A percentile compares a stretch with the other conserved stretches of the same genome.
Evolutionary conservation across 352 stramenopile genomes (phyloP).

Genomic region (Phytophthora europaea): DNA sequence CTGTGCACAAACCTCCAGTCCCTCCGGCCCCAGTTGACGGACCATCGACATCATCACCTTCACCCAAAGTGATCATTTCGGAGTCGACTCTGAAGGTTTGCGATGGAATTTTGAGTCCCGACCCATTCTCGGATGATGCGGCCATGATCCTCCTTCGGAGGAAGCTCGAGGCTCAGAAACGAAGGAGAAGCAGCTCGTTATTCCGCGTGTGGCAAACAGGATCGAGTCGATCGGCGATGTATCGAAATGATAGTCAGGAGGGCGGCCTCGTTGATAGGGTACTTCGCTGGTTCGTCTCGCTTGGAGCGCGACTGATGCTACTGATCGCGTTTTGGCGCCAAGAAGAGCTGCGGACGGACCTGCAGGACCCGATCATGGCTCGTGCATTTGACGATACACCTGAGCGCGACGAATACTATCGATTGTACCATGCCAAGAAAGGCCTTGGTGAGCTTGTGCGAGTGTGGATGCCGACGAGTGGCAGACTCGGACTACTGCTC

Average conservation of each 20-base stretch:
- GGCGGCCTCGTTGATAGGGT: not conserved
- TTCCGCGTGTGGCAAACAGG: conserved; percentile 1
- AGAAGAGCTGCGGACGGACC: conserved; percentile 56
- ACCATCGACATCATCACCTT: not conserved
- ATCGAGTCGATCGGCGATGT: conserved; percentile 9
- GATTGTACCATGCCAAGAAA: conserved; percentile 53
- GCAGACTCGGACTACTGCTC: conserved; percentile 53
- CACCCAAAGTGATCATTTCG: conserved; percentile 20
- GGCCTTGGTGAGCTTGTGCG: conserved; percentile 53
- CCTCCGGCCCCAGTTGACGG: not conserved
- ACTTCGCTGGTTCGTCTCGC: not conserved
- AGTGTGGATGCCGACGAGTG: conserved; percentile 74
- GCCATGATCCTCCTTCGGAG: conserved; percentile 27
- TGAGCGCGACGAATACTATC: conserved; percentile 52
- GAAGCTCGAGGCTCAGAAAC: conserved; percentile 10
- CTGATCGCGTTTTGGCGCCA: conserved; percentile 67
- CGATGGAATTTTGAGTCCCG: conserved; percentile 25
- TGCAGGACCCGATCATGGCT: conserved; percentile 50
- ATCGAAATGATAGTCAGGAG: conserved; percentile 14
- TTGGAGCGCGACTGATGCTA: conserved; percentile 33
- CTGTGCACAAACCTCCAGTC: not conserved
- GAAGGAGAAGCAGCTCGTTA: not conserved
- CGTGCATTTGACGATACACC: conserved; percentile 44
- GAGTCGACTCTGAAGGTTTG: conserved; percentile 21
- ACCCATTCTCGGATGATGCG: conserved; percentile 27